Evolutionary conservation across 106 monocot genomes (phyloP).

Genomic region (Acorus calamus): DNA sequence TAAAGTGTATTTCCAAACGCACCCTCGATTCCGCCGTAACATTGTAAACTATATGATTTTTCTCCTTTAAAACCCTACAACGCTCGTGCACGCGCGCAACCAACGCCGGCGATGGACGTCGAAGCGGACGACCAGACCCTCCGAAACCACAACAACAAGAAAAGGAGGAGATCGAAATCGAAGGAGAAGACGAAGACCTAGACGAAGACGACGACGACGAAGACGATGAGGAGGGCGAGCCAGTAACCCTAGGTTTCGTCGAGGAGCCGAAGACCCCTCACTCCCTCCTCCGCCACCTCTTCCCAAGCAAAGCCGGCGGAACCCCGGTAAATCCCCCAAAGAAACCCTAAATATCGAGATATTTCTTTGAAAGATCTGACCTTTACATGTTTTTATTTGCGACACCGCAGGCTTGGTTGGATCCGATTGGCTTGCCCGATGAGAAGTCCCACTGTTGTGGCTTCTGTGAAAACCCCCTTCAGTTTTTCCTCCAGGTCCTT

Average conservation of each 20-base stretch:
- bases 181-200: slow-evolving; percentile 12
- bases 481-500: slow-evolving; percentile 81
- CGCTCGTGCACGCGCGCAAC: too few species aligned
- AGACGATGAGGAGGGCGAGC: slow-evolving; percentile 34
- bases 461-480: slow-evolving; percentile 73
- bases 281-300: slow-evolving; percentile 59
- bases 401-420: slow-evolving; percentile 65
- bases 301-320: slow-evolving; percentile 88
- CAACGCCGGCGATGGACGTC: too few species aligned
- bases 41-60: too few species aligned
- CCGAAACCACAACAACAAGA: neutral
- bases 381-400: neutral
- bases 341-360: neutral
- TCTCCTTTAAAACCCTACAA: too few species aligned
- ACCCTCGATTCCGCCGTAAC: too few species aligned
- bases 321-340: slow-evolving; percentile 40
- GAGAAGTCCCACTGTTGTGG: slow-evolving; percentile 48
- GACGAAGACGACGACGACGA: slow-evolving; percentile 22
- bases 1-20: too few species aligned
- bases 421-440: slow-evolving; percentile 55
- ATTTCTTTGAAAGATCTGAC: neutral
- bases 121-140: too few species aligned
- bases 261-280: slow-evolving; percentile 55
- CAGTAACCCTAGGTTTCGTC: slow-evolving; percentile 51
- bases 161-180: slow-evolving; percentile 3